Evolutionary conservation across 2,329 filamentous ascomycete species (phyloP).

Genomic region (Ramularia endophylla): DNA sequence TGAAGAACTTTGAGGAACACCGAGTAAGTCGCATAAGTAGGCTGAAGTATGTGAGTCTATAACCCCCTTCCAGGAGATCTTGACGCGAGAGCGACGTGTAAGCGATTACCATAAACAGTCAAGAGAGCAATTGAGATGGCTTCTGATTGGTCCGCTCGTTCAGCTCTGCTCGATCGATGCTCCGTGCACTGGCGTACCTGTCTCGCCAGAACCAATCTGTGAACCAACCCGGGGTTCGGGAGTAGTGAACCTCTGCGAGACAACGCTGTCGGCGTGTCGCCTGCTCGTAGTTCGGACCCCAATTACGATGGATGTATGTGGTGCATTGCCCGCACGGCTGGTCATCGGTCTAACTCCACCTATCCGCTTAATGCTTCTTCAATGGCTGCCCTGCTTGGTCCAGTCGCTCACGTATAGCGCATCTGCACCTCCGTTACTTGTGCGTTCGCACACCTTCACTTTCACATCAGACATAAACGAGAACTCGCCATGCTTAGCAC

Average conservation of each 20-base stretch:
- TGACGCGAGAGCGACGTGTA: too few relatives aligned
- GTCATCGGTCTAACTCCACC: background rate
- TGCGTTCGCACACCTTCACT: slow-evolving; percentile 4
- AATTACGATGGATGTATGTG: background rate
- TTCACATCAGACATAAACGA: slow-evolving; percentile 11
- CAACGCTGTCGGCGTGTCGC: too few relatives aligned
- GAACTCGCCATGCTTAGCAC: slow-evolving; percentile 9
- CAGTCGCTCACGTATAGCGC: slow-evolving; percentile 3
- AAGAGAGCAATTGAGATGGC: background rate
- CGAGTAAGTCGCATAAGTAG: background rate
- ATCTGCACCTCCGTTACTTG: background rate
- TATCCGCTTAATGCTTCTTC: background rate
- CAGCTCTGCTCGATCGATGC: background rate
- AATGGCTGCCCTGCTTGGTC: slow-evolving; percentile 3
- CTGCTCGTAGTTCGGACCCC: too few relatives aligned
- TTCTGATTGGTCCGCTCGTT: slow-evolving; percentile 12
- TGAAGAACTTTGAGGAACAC: background rate
- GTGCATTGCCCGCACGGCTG: slow-evolving; percentile 2
- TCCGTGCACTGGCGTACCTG: slow-evolving; percentile 1
- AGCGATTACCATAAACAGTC: background rate
- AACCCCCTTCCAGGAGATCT: too few relatives aligned
- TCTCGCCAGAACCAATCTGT: too few relatives aligned
- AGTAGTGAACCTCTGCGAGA: background rate
- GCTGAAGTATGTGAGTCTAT: too few relatives aligned
- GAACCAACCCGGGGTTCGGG: slow-evolving; percentile 1